Evolutionary conservation across 805 yeast genomes (phyloP).

Genomic region (Nematodospora valgi): DNA sequence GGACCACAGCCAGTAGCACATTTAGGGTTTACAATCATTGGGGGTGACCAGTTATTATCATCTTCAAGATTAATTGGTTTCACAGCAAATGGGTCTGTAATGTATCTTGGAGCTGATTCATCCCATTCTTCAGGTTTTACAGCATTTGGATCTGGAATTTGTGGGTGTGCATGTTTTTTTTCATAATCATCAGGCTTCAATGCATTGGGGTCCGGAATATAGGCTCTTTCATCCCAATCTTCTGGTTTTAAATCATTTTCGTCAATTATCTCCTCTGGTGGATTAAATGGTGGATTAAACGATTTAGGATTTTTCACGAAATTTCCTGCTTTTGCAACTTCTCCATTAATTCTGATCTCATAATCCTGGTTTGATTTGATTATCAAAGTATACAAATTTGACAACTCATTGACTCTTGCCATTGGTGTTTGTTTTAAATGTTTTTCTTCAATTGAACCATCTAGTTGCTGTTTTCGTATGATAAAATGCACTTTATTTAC

Average conservation of each 20-base stretch:
- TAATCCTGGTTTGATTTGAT: slow-evolving; percentile 62
- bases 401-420: slow-evolving; percentile 52
- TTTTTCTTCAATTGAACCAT: slow-evolving; percentile 64
- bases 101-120: slow-evolving; percentile 53
- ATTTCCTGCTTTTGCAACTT: slow-evolving; percentile 66
- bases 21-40: slow-evolving; percentile 66
- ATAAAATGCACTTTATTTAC: slow-evolving; percentile 80
- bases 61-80: slow-evolving; percentile 86
- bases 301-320: slow-evolving; percentile 47
- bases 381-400: slow-evolving; percentile 75
- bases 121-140: slow-evolving; percentile 78
- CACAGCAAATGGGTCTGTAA: slow-evolving; percentile 64
- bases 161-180: slow-evolving; percentile 54
- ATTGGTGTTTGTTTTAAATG: slow-evolving; percentile 66
- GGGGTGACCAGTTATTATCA: slow-evolving; percentile 80
- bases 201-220: slow-evolving; percentile 67
- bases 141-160: slow-evolving; percentile 65
- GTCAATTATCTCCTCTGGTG: slow-evolving; percentile 59
- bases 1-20: slow-evolving; percentile 80
- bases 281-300: slow-evolving; percentile 64
- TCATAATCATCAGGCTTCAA: slow-evolving; percentile 85
- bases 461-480: slow-evolving; percentile 52
- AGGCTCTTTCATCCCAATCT: slow-evolving; percentile 74
- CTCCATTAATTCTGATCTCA: slow-evolving; percentile 83
- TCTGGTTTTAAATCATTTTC: slow-evolving; percentile 60